Evolutionary conservation across 305 asterid genomes (phyloP).

Genomic region (Fraxinus sp.): DNA sequence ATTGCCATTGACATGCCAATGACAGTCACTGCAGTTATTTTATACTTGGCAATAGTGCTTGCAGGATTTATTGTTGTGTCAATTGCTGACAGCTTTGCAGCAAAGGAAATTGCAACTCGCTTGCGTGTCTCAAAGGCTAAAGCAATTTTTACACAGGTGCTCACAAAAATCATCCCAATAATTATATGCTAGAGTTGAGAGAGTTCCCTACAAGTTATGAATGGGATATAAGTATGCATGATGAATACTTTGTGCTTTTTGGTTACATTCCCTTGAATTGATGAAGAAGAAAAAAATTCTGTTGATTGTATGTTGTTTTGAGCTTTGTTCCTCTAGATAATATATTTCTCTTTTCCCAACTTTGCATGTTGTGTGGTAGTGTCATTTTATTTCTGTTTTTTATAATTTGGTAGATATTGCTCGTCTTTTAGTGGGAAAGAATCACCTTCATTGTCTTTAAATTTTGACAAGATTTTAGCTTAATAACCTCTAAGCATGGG

Average conservation of each 20-base stretch:
- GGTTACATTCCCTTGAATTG: background rate
- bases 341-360: background rate
- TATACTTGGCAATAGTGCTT: conserved; percentile 79
- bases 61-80: conserved; percentile 88
- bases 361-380: background rate
- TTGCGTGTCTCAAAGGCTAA: conserved; percentile 73
- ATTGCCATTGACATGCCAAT: conserved; percentile 97
- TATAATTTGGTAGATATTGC: background rate
- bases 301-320: background rate
- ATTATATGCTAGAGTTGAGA: conserved; percentile 10
- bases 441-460: background rate
- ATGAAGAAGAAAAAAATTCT: background rate
- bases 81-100: conserved; percentile 96
- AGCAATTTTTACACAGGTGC: conserved; percentile 88
- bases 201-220: background rate
- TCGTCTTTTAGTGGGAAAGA: background rate
- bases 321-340: background rate
- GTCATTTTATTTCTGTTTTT: background rate
- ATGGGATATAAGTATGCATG: background rate
- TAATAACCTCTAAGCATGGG: background rate
- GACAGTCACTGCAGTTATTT: conserved; percentile 72
- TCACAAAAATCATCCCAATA: conserved; percentile 3
- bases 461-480: background rate
- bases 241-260: background rate
- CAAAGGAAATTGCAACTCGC: conserved; percentile 84